Base-by-base conservation (phyloP, 2,329 filamentous ascomycete genomes). In the Fusarium nematophilum region DNA sequence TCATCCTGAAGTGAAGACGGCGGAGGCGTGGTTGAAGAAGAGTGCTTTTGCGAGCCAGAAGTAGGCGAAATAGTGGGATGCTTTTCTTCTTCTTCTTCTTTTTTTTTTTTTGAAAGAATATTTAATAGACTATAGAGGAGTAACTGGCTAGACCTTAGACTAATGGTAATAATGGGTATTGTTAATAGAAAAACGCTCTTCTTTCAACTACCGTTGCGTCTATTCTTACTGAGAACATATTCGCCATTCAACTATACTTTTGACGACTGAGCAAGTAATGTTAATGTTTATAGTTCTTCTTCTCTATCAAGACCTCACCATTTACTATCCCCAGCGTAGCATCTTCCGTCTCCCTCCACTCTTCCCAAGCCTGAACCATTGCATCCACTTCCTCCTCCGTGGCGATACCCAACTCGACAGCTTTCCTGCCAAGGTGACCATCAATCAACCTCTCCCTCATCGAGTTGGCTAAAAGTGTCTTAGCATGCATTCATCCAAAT, bases 311-410 rank as follows among this genome's bases (percentile, higher is more conserved):
- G 9, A 66, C 49, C 34, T 73, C 68, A 0, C 71, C 71, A 17
- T 72, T 70, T 59, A 71, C 60, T 5, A 73, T 59, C 1, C 70
- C 71, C 4, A 73, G 49, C 1, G 60, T 72, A 26, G 70, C 68
- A 36, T 72, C 70, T 17, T 71, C 65, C 3, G 53, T 54, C 7
- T 62, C 47, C 5, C 45, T 59, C 71, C 72, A 73, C 34, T 65
- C 36, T 8, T 64, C 57, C 72, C 71, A 72, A 9, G 68, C 70
- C 9, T 64, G 47, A 3, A 62, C 57, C 68, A 73, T 73, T 1
- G 53, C 65, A 13, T 70, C 70, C 7, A 71, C 30, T 15, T 71
- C 67, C 9, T 57, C 37, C 1, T 59, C 64, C 1, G 67, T 70
- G 7, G 69, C 63, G 15, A 67, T 56, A 0, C 68, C 69, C 27